phyloP scores from a whole-genome alignment of 441 rosid species.

The Gossypium laxum region DNA sequence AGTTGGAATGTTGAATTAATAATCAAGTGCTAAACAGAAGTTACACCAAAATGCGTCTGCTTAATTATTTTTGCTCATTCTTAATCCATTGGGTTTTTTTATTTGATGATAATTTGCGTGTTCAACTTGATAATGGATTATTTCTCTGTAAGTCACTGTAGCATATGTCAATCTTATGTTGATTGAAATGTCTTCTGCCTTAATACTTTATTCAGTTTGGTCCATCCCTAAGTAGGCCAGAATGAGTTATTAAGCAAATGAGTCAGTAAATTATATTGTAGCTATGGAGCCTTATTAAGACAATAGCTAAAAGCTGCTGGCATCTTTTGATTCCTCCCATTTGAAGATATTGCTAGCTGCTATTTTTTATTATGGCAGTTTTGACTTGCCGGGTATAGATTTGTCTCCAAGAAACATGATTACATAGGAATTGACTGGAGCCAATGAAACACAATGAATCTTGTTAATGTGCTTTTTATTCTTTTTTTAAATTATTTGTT shows the following conservation, averaged over 20 bases:
- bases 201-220: neutral
- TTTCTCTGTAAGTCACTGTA: neutral
- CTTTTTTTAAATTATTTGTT: neutral
- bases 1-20: neutral
- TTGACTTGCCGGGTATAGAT: neutral
- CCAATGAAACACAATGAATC: neutral
- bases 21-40: neutral
- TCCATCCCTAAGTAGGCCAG: neutral
- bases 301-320: neutral
- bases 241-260: neutral
- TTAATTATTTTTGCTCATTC: neutral
- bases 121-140: neutral
- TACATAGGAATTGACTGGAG: neutral
- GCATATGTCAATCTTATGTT: neutral
- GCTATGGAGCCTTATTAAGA: neutral
- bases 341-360: neutral
- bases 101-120: neutral
- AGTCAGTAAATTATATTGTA: neutral
- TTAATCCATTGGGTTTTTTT: neutral
- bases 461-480: neutral
- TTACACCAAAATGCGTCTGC: neutral
- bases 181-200: neutral
- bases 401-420: neutral
- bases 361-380: neutral
- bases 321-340: neutral